Evolutionary conservation across 108 stramenopile species (phyloP), one percentile per base, ranked within the genome.

Genomic region (Skeletonema marinoi): DNA sequence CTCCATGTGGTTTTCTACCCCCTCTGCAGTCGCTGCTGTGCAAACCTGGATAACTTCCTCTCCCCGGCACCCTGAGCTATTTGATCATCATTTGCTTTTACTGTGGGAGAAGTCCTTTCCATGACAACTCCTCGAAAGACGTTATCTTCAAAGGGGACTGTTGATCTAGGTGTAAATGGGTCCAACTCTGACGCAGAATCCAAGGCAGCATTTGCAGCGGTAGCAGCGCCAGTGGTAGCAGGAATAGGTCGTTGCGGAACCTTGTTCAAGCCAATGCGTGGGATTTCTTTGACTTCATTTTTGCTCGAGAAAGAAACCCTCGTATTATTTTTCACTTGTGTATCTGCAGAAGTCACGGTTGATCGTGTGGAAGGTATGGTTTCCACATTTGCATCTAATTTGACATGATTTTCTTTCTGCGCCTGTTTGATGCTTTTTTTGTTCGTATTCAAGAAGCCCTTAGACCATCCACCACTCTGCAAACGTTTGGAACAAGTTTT

Each of bases 101-200:
- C 31, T 29, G 30, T 14, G 0, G 73, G 14, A 38, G 75, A 14
- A 63, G 0, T 56, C 6, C 82, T 76, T 38, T 83, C 82, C 67
- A 68, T 83, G 50, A 83, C 82, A 58, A 77, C 77, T 62, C 76
- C 76, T 6, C 65, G 61, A 62, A 83, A 77, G 21, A 83, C 68
- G 61, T 74, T 65, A 11, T 83, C 77, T 44, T 74, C 82, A 68
- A 83, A 78, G 11, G 82, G 73, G 9, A 70, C 54, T 1, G 72
- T 46, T 11, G 56, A 30, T 16, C 64, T 29, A 32, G 76, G 68
- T n/a, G 72, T 50, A 11, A 74, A 77, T 29, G 72, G 66, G 61
- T 80, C 60, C 25, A 56, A 10, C 29, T 4, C 54, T 9, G 54
- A 21, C 9, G 54, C 10, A 56, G 54, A 9, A 2, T 56, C 54